These are phyloP conservation scores for Perilla frutescens DNA, from an alignment of 257 asterid genomes.

Conservation along the genomic window DNA sequence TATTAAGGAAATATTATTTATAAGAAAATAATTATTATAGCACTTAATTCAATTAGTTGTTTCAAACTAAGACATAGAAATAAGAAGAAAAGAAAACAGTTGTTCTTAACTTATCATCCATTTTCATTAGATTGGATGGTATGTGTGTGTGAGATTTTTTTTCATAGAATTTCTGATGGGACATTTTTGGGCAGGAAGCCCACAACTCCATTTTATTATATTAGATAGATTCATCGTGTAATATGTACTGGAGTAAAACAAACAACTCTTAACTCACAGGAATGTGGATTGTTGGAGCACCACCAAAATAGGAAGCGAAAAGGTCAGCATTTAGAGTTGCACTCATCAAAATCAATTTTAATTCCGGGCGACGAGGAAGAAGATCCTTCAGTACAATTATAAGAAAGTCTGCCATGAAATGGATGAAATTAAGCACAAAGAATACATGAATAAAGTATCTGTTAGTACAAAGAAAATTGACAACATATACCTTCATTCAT, in stretches of 20 bases:
- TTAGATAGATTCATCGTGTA: background rate
- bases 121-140: no score
- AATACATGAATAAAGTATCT: conserved; percentile 23
- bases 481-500: conserved; percentile 85
- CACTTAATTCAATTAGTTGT: no score
- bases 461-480: conserved; percentile 21
- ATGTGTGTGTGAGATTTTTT: no score
- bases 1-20: no score
- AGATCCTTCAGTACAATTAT: conserved; percentile 91
- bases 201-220: no score
- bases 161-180: no score
- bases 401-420: conserved; percentile 77
- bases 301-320: conserved; percentile 83
- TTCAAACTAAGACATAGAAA: no score
- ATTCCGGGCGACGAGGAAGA: conserved; percentile 85
- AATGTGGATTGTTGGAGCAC: conserved; percentile 85
- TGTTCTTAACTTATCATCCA: no score
- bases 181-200: no score
- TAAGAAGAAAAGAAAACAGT: no score
- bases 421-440: conserved; percentile 37
- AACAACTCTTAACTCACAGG: conserved; percentile 64
- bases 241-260: conserved; percentile 15
- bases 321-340: conserved; percentile 94
- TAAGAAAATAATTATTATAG: no score
- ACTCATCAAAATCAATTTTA: conserved; percentile 88